Evolutionary conservation across 192 early-diverging fungal species (phyloP), one percentile per base, ranked within the genome.

Genomic region (Obelidium mucronatum): DNA sequence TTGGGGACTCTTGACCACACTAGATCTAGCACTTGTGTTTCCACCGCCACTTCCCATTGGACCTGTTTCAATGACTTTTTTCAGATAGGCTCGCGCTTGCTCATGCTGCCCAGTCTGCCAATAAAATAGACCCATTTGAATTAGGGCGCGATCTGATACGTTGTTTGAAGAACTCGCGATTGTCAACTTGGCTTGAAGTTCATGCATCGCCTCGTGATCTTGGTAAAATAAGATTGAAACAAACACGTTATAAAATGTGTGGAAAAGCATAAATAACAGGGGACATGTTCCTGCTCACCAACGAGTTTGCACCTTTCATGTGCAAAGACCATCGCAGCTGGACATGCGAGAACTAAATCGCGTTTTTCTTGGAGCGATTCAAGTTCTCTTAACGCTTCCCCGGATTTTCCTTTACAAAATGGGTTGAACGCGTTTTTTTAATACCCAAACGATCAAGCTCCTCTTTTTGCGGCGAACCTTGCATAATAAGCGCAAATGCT

Each of bases 141-240:
- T 15, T 3, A 75, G 40, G 11, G 78, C 71, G 52, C 69, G 76
- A 40, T 78, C 78, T 3, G 77, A 39, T 17, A 79, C 28, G 13
- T 74, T 54, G 1, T 53, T 31, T 2, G 80, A 56, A 36, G 67
- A 67, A 39, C 35, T 75, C 19, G 81, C 80, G 48, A 87, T 85
- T 2, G 82, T 80, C 36, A 81, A 71, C 60, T 83, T 85, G 6
- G 85, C 87, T 70, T 87, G 73, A 1, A 89, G 76, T 40, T 86
- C 85, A 19, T 81, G 52, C 17, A 89, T 75, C 1, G 84, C 87
- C 65, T 89, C 85, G 33, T 53, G 56, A 59, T 88, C 87, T 87
- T 58, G n/a, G n/a, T n/a, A n/a, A n/a, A n/a, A 22, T 35, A 1
- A 26, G n/a, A 1, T 31, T 22, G 22, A 64, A 31, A 24, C 19